Base-by-base conservation (phyloP, 1,139 yeast species). In the Protomyces inouyei region DNA sequence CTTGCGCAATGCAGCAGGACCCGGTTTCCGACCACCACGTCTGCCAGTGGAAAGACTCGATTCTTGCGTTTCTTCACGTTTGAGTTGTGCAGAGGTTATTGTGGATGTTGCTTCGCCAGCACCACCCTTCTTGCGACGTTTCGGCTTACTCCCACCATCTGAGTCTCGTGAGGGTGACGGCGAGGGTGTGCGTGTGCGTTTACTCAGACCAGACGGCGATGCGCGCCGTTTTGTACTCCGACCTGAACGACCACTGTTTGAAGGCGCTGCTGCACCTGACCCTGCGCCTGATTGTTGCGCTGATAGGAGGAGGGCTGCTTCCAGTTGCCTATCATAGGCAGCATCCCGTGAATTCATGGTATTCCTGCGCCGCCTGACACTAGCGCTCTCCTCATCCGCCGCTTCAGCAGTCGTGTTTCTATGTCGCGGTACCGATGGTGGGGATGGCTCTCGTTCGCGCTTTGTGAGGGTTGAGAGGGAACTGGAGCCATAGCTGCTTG, bases 261-360 rank as follows among this genome's bases (percentile, higher is more conserved):
- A 51, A 3, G 55, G 55, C 16, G 18, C 16, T 12, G 43, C 5
- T 10, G 18, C 43, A 38, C 43, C 43, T 16, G 48, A 4, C 12
- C 23, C 48, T 16, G 48, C 48, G 4, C 57, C 55, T 14, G 54
- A 52, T 28, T 60, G 64, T 36, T 55, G 64, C 23, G 59, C 64
- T 10, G 64, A 54, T 5, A 54, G 51, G n/a, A 60, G 45, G 3
- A 60, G 55, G 9, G 64, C 59, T 10, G 64, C 64, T 37, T 60
- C 59, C 10, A 60, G 54, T 54, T 54, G 59, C 36, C 59, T 36
- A 25, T 60, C 64, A 21, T 60, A 86, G 32, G 80, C 83, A 35
- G 85, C 85, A 67, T 83, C 85, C 12, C 83, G 73, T 5, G 76
- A 74, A 69, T 76, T 76, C 67, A 72, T 68, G 6, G 77, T 75